Base-by-base conservation (phyloP, 371 early-diverging fungal species). In the Lichtheimia ramosa region DNA sequence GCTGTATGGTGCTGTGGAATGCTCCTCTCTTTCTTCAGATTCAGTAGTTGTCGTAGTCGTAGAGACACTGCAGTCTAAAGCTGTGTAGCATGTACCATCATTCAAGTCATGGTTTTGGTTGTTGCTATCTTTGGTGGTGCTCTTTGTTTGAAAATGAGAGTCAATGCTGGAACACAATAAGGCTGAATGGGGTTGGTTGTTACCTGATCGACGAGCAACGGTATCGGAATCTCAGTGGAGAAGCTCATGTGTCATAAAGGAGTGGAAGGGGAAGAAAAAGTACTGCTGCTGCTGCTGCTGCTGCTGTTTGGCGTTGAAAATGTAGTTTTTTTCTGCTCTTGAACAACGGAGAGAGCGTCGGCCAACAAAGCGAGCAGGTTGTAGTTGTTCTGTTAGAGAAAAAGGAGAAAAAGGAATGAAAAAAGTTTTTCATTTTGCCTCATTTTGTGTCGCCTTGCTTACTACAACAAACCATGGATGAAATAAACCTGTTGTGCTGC, bases 201-300 rank as follows among this genome's bases (percentile, higher is more conserved):
- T 46, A 46, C 46, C 46, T 46, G 5, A 21, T 46, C 15, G 21
- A 46, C 21, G 46, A 46, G 46, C 21, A 46, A 46, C 10, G 46
- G 18, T 46, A 46, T 18, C 46, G 46, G 46, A 21, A 46, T 21
- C 46, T n/a, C 46, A 46, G 46, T 46, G 5, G 46, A 46, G 46
- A 46, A n/a, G 16, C 46, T 46, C 46, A 46, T 46, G 46, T 46
- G 10, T 18, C 46, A 46, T 46, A 21, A 46, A 46, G 46, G 46
- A 46, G 15, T 14, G 46, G 46, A 46, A 46, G n/a, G 46, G 46
- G 46, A 16, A 14, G 16, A 46, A 21, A n/a, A 46, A 46, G 12
- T 16, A 46, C 1, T 10, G 46, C 46, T 46, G 46, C 16, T 46
- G 46, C 21, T 46, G 46, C n/a, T 46, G 18, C 2, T 46, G 5